Base-by-base conservation (phyloP, 805 yeast species). In the Starmerella etchellsii region DNA sequence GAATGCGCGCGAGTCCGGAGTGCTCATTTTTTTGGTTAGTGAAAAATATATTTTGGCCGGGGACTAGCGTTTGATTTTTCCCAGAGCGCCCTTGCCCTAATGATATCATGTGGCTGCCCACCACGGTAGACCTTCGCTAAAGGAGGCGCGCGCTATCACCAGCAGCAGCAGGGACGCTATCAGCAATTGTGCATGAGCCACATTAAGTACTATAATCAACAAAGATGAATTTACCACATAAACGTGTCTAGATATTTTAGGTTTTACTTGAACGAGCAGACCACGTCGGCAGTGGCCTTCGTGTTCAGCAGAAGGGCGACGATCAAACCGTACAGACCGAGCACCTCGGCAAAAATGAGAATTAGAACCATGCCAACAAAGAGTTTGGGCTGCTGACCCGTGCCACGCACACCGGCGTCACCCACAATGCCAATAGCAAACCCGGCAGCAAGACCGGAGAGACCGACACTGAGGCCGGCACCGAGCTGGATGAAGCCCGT, bases 381-480 rank as follows among this genome's bases (percentile, higher is more conserved):
- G 60, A 88, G 74, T 73, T 95, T 81, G 63, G 96, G 96, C 69
- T 88, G 98, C 66, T 87, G 96, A 49, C 95, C 91, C 53, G 87
- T 79, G 67, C 95, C 95, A 72, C 97, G 82, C 44, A 88, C 97
- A 74, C 98, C 98, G 44, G 95, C 96, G 64, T 88, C 98, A 65
- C 98, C 98, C 54, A 88, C 98, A 54, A 88, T 88, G 69, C 98
- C 98, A 68, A 88, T 88, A 64, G 98, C 96, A 60, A 84, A 88
- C 55, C 98, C 98, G 51, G 96, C 95, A 60, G 97, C 96, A 61
- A 88, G 73, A 64, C 97, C 95, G 48, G 95, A 80, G 55, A 88
- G 73, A 60, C 98, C 98, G 53, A 88, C 98, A 38, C 95, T 81
- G 57, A 88, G 73, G 65, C 98, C 98, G 44, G 96, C 95, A 67